Conservation (phyloP, 1,284 basidiomycete genomes). For the Ceratobasidium theobromae region DNA sequence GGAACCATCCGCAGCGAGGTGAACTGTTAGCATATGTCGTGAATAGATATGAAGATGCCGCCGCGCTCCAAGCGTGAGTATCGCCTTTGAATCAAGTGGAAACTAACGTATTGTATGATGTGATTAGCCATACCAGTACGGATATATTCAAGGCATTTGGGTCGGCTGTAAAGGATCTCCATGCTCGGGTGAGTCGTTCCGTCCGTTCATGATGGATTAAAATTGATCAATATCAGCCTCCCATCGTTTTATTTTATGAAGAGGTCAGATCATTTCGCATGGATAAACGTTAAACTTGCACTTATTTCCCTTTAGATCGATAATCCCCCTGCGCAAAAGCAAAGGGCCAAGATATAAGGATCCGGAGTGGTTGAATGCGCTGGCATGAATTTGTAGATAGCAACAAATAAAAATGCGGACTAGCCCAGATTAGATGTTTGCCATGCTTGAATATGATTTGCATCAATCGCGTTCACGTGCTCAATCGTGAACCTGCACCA, state of each 20-base stretch:
- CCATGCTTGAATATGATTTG: too few relatives aligned
- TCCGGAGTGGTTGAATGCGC: not conserved
- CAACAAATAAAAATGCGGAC: too few relatives aligned
- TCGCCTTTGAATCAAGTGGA: not conserved
- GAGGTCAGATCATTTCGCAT: slow-evolving; percentile 12
- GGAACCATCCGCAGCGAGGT: not conserved
- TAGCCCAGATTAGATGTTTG: too few relatives aligned
- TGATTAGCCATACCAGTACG: slow-evolving; percentile 5
- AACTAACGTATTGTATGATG: not conserved
- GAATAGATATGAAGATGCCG: slow-evolving; percentile 18
- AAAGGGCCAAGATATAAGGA: not conserved
- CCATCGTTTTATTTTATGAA: slow-evolving; percentile 26
- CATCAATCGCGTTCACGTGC: too few relatives aligned
- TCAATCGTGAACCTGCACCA: too few relatives aligned
- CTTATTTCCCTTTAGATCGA: not conserved
- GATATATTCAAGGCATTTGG: slow-evolving; percentile 32
- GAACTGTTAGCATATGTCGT: not conserved
- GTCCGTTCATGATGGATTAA: not conserved
- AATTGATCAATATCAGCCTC: not conserved
- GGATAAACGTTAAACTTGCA: not conserved
- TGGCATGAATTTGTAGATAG: too few relatives aligned
- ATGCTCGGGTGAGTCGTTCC: slow-evolving; percentile 9
- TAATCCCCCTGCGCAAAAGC: slow-evolving; percentile 13
- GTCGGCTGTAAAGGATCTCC: slow-evolving; percentile 12
- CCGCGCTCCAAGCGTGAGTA: slow-evolving; percentile 16